Evolutionary conservation across 352 stramenopile genomes (phyloP).

Genomic region (Phytophthora sojae): DNA sequence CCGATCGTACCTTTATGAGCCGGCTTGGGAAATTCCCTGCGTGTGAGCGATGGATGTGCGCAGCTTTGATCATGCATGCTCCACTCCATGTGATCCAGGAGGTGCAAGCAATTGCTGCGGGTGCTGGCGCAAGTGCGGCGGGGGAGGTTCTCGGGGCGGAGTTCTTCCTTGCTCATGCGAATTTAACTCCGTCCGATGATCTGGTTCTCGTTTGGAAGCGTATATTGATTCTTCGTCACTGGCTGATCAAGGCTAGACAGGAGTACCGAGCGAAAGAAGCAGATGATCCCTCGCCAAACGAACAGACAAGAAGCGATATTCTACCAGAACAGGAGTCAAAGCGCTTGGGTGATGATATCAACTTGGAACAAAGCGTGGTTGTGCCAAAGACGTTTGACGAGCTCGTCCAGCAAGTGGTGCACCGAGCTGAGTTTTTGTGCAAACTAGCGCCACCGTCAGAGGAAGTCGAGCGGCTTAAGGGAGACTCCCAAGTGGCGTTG

Average conservation of each 20-base stretch:
- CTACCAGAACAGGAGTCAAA: not conserved
- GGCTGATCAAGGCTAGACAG: conserved; percentile 84
- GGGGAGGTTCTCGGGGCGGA: conserved; percentile 36
- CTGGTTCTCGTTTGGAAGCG: conserved; percentile 79
- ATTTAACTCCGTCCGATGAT: conserved; percentile 79
- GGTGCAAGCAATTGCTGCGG: conserved; percentile 75
- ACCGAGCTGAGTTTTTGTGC: conserved; percentile 80
- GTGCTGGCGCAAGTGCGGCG: conserved; percentile 35
- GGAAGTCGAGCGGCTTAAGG: conserved; percentile 64
- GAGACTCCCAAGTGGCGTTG: conserved; percentile 76
- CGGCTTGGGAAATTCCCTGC: conserved; percentile 74
- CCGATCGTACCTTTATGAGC: conserved; percentile 83
- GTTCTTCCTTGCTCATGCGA: conserved; percentile 53
- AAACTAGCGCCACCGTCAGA: conserved; percentile 77
- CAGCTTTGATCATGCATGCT: conserved; percentile 83
- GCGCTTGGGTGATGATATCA: conserved; percentile 34
- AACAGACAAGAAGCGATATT: not conserved
- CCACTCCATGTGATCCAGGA: conserved; percentile 80
- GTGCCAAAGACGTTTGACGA: conserved; percentile 76
- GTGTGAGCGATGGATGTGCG: conserved; percentile 77
- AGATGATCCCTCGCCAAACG: conserved; percentile 40
- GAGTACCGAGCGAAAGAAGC: conserved; percentile 74
- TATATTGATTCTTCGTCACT: conserved; percentile 83
- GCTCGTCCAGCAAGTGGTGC: conserved; percentile 67
- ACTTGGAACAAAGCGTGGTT: conserved; percentile 69